Base-by-base conservation (phyloP, 306 rosid species). In the Corylus americana region DNA sequence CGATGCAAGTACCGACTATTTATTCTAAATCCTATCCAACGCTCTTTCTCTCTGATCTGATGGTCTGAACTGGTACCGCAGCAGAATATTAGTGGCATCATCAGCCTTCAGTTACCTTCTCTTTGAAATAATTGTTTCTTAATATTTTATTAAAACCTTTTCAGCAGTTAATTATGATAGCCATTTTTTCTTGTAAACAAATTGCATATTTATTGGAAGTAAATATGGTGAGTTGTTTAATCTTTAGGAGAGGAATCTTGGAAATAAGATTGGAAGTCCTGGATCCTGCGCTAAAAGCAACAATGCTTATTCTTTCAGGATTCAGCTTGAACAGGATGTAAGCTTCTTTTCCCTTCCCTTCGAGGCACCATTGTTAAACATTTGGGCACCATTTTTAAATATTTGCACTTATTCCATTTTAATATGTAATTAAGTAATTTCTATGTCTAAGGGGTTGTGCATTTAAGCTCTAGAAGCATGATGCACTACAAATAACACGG, bases 301-400 rank as follows among this genome's bases (percentile, higher is more conserved):
- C 59, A 74, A 72, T 78, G 77, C 78, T 50, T 76, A 74, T 80
- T 79, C 77, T 16, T 84, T 78, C 78, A 89, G 86, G 81, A 83
- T 84, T 77, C 93, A 89, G 80, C 93, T 91, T 63, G 96, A 91
- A 74, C 88, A 89, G 81, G 96, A 91, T 79, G 96, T 91, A 89
- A 91, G 96, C 55, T 62, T 80, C 74, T 54, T 54, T 70, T 2
- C 47, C 67, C 73, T 18, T 63, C 59, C 72, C 58, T 70, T 61
- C 18, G 14, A 58, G 70, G 17, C 7, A 27, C 35, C 66, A 59
- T 59, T 59, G 7, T 55, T 16, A 53, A 18, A 51, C n/a, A 51
- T 51, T 14, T n/a, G 25, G 8, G 22, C 13, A 18, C 7, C 13
- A n/a, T n/a, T 8, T 7, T 55, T 22, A 54, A 54, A 5, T 1